phyloP scores from a whole-genome alignment of 108 stramenopile species.

The Nitzschia sp. region DNA sequence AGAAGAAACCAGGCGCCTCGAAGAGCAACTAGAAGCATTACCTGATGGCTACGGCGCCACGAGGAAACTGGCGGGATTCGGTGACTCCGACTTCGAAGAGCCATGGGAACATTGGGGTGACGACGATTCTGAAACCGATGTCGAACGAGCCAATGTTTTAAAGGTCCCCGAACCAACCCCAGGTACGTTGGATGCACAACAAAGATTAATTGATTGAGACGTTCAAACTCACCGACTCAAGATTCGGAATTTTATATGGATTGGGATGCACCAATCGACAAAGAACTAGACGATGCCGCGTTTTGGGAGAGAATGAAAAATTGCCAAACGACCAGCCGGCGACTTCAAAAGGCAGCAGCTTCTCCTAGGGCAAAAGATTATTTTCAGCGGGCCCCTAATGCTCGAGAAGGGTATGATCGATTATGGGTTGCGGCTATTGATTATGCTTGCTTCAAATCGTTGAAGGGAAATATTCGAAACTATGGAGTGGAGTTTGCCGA shows the following conservation, averaged over 20 bases:
- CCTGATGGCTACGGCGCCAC: conserved; percentile 41
- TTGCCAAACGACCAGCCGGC: conserved; percentile 38
- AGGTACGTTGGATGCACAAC: conserved; percentile 23
- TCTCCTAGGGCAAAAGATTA: conserved; percentile 67
- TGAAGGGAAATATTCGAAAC: conserved; percentile 71
- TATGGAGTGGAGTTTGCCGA: conserved; percentile 86
- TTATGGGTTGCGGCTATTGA: conserved; percentile 86
- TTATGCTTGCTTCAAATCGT: conserved; percentile 62
- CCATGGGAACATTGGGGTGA: conserved; percentile 75
- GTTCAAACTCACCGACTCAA: conserved; percentile 7
- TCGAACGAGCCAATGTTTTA: conserved; percentile 3
- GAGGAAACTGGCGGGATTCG: conserved; percentile 9
- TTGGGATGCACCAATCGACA: conserved; percentile 28
- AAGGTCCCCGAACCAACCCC: conserved; percentile 17
- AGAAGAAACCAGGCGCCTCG: conserved; percentile 41
- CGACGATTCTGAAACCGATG: conserved; percentile 28
- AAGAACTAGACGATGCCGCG: conserved; percentile 50
- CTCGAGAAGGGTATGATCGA: conserved; percentile 70
- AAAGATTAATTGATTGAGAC: no score
- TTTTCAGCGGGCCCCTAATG: conserved; percentile 66
- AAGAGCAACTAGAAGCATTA: conserved; percentile 43
- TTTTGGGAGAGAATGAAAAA: conserved; percentile 53
- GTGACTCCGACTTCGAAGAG: conserved; percentile 43
- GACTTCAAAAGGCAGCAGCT: conserved; percentile 69
- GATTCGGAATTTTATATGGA: conserved; percentile 28